Conservation (phyloP, 352 stramenopile genomes). For the Pythium folliculosum region DNA sequence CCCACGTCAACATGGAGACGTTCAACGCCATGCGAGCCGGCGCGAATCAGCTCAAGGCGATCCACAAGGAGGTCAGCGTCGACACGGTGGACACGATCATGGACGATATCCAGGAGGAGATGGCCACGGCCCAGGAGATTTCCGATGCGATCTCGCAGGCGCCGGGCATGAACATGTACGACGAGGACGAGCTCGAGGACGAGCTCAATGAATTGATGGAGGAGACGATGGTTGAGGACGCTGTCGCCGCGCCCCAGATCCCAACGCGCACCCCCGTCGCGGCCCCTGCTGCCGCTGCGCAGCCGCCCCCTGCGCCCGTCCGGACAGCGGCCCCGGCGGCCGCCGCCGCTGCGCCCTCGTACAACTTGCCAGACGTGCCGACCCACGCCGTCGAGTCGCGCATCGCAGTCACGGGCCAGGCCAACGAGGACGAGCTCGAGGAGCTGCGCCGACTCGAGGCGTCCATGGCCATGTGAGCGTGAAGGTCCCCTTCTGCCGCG, state of each 20-base stretch:
- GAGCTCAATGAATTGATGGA: constrained; percentile 94
- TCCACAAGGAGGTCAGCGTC: constrained; percentile 94
- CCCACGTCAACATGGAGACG: constrained; percentile 96
- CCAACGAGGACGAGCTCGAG: constrained; percentile 85
- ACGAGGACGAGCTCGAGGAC: constrained; percentile 95
- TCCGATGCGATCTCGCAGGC: constrained; percentile 92
- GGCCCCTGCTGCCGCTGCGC: constrained; percentile 15
- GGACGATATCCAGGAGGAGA: constrained; percentile 98
- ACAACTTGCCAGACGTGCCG: constrained; percentile 80
- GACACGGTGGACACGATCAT: constrained; percentile 98
- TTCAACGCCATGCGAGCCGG: constrained; percentile 94
- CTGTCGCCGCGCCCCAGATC: constrained; percentile 89
- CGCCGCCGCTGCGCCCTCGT: constrained; percentile 30
- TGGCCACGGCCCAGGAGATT: constrained; percentile 95
- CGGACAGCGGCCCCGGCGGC: constrained; percentile 25
- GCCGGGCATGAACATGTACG: constrained; percentile 90
- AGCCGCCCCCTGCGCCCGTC: constrained; percentile 23
- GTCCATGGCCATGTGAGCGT: constrained; percentile 67
- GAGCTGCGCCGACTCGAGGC: constrained; percentile 83
- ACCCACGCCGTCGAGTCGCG: constrained; percentile 76
- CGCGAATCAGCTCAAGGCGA: constrained; percentile 94
- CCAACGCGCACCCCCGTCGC: constrained; percentile 27
- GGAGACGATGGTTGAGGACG: constrained; percentile 92
- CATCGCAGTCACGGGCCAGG: constrained; percentile 68
- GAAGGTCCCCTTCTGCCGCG: not conserved